These are phyloP conservation scores for Ascochyta rabiei DNA, from an alignment of 2,329 filamentous ascomycete genomes.

Conservation along the genomic window DNA sequence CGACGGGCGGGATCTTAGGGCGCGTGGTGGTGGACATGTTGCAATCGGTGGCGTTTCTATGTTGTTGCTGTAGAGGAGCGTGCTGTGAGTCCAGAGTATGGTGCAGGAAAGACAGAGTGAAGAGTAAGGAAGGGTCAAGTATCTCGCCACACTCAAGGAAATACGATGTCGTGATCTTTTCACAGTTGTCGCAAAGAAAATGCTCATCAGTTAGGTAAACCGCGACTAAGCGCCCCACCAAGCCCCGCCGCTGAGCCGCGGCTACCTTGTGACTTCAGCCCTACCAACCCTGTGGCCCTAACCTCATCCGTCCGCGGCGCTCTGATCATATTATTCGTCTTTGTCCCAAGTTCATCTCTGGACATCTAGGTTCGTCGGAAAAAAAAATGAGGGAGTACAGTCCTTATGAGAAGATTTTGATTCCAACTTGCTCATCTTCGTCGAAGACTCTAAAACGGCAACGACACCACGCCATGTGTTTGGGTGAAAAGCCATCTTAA, in stretches of 20 bases:
- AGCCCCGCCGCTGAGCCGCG: conserved; percentile 15
- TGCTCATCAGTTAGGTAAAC: conserved; percentile 17
- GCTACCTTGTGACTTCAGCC: conserved; percentile 11
- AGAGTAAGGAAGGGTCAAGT: conserved; percentile 1
- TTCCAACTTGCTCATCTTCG: no score
- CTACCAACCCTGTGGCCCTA: neutral
- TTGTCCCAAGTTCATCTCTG: neutral
- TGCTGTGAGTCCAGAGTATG: neutral
- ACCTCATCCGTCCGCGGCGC: neutral
- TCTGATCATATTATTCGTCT: neutral
- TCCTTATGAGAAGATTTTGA: no score
- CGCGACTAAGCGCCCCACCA: conserved; percentile 14
- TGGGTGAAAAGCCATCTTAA: no score
- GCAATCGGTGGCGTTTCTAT: conserved; percentile 6
- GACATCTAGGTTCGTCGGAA: no score
- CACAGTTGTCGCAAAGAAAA: conserved; percentile 17
- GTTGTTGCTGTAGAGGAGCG: neutral
- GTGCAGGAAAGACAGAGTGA: neutral
- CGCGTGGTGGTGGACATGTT: conserved; percentile 57
- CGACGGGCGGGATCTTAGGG: conserved; percentile 60
- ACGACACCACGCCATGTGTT: no score
- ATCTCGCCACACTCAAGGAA: conserved; percentile 11
- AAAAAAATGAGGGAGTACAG: no score
- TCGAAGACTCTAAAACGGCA: no score
- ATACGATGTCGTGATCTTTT: conserved; percentile 18